Evolutionary conservation across 371 early-diverging fungal species (phyloP), one percentile per base, ranked within the genome.

Genomic region (Haplosporangium sp.): DNA sequence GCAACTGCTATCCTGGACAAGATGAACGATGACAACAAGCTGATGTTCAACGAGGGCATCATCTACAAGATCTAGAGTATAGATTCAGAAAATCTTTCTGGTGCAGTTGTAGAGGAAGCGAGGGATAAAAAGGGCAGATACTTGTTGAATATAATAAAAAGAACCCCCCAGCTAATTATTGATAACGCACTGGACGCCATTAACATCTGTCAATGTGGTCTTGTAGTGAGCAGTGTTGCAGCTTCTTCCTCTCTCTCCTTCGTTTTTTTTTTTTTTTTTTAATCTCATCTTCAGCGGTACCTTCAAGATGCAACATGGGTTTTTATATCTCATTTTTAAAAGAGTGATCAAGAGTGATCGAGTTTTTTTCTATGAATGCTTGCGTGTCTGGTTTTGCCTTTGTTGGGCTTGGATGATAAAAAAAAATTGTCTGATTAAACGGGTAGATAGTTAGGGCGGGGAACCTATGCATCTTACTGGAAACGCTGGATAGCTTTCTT

Each of bases 21-120:
- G 55, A 88, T 94, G 93, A 82, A 87, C 45, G 76, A 79, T 16
- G 86, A 77, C 23, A 94, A 94, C 81, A 87, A 92, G 66, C 81
- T 93, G 65, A 92, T 93, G 92, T 90, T 87, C 81, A 85, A 83
- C 42, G 91, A 89, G 61, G 88, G 85, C 46, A 80, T 84, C 51
- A 81, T 92, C 55, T 89, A 91, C 72, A 82, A 84, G 72, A 90
- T 93, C 73, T 93, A 88, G 71, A 62, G 10, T 42, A 48, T 7
- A 38, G 46, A 54, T 38, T 45, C 2, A 41, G 20, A 14, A 36
- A 13, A 21, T 6, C 5, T 12, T 12, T 4, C 16, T n/a, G n/a
- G 36, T 21, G 18, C 23, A 16, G 40, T 37, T 18, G 53, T 40
- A 18, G 46, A 23, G 52, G 53, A 23, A 45, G 5, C 18, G 4